Evolutionary conservation across 106 monocot genomes (phyloP).

Genomic region (Ottelia alismoides): DNA sequence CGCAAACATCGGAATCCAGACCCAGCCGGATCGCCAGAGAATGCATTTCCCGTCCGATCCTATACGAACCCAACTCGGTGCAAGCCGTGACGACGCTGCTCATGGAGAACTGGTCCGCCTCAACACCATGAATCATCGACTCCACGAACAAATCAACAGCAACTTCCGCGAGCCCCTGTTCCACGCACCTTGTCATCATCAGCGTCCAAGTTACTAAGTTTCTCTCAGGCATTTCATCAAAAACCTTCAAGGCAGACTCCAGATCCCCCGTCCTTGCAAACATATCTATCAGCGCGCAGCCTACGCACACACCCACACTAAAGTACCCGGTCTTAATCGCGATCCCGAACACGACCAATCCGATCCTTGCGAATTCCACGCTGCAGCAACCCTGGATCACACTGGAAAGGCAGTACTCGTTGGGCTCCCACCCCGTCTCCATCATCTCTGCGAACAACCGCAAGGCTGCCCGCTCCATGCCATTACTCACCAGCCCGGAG

Average conservation of each 20-base stretch:
- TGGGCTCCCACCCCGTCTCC: conserved; percentile 33
- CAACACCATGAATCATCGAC: conserved; percentile 29
- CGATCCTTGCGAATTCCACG: conserved; percentile 7
- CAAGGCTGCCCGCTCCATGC: conserved; percentile 19
- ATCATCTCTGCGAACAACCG: conserved; percentile 45
- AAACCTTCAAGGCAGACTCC: conserved; percentile 42
- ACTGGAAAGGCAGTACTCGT: conserved; percentile 51
- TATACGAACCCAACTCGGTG: conserved; percentile 31
- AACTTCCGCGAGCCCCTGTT: conserved; percentile 26
- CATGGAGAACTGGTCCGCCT: conserved; percentile 58
- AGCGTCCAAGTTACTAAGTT: conserved; percentile 63
- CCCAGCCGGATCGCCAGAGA: conserved; percentile 33
- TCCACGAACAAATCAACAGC: conserved; percentile 46
- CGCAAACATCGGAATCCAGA: conserved; percentile 33
- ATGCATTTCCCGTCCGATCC: conserved; percentile 55
- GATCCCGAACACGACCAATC: conserved; percentile 30
- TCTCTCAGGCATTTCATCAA: conserved; percentile 43
- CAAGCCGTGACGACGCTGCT: conserved; percentile 55
- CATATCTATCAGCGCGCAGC: conserved; percentile 60
- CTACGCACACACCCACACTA: conserved; percentile 28
- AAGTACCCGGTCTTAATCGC: conserved; percentile 48
- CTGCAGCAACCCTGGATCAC: conserved; percentile 46
- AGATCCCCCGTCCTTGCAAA: conserved; percentile 44
- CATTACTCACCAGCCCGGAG: conserved; percentile 20
- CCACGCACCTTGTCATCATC: conserved; percentile 57